These are phyloP conservation scores for Euphorbia corollata DNA, from an alignment of 441 rosid genomes.

Conservation along the genomic window DNA sequence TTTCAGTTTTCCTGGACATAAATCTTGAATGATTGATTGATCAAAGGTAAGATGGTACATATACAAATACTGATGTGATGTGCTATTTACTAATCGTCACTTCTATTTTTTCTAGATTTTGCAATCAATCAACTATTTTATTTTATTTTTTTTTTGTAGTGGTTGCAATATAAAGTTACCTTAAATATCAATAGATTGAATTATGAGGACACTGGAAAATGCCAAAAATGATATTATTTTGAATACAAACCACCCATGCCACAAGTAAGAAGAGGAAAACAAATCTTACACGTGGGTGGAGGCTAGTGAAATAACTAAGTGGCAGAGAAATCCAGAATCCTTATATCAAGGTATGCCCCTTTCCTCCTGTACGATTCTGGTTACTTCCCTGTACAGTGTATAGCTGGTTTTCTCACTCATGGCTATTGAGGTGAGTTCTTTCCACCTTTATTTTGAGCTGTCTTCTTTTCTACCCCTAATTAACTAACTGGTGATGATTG, in stretches of 20 bases:
- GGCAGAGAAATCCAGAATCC: conserved; percentile 11
- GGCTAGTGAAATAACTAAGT: not conserved
- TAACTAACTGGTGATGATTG: not conserved
- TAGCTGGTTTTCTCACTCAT: conserved; percentile 21
- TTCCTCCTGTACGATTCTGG: not conserved
- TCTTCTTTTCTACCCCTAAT: not conserved
- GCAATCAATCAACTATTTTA: not conserved
- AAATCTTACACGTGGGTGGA: conserved; percentile 37
- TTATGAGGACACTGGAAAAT: conserved; percentile 2
- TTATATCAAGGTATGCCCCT: not conserved
- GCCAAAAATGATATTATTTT: conserved; percentile 12
- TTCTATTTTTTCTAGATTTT: too few relatives aligned
- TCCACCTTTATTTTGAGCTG: not conserved
- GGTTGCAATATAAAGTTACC: not conserved
- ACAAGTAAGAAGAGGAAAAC: conserved; percentile 24
- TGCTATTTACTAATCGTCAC: too few relatives aligned
- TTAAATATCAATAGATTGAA: not conserved
- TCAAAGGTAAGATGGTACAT: too few relatives aligned
- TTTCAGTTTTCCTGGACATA: too few relatives aligned
- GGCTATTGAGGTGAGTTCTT: conserved; percentile 57
- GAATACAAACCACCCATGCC: conserved; percentile 13
- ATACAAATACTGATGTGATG: too few relatives aligned
- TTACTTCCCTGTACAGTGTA: not conserved
- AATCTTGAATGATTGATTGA: too few relatives aligned
- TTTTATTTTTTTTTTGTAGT: not conserved